Evolutionary conservation across 805 yeast species (phyloP), one percentile per base, ranked within the genome.

Genomic region (Cephaloascus albidus): DNA sequence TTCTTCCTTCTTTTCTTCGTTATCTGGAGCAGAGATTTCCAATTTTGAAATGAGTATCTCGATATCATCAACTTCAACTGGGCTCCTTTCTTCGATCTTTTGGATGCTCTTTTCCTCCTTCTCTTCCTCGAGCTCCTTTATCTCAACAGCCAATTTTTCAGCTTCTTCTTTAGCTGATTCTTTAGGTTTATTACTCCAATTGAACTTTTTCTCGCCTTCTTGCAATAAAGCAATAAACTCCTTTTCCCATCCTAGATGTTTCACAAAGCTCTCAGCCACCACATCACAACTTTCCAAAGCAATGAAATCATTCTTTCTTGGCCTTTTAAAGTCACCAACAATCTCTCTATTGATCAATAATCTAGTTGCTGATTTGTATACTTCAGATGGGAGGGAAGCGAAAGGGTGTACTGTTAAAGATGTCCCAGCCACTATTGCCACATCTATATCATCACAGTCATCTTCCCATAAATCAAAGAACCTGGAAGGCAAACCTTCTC

Each of bases 371-470:
- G 58, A 51, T 1, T 50, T 49, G 3, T 68, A 65, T 0, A 81
- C 74, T 49, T 84, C 88, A 2, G 73, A 58, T 0, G 96, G 96
- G 38, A 90, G 62, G 8, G 78, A 68, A 1, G 96, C 96, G 69
- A 90, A 90, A 2, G 98, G 98, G 45, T 77, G 78, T 1, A 90
- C 97, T 1, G 89, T 77, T 32, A 90, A 69, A 0, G 96, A 85
- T 0, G 97, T 87, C 1, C 98, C 98, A 0, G 95, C 96, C 1
- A 90, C 88, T 18, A 90, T 76, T 0, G 87, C 86, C 20, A 89
- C 55, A 48, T 81, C 87, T 19, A 78, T 67, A 2, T 68, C 64
- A 2, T 64, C 72, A 10, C 52, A 53, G 43, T 74, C 76, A 17
- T 65, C 63, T 3, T 82, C 90, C 84, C 93, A 80, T 10, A 58